Conservation (phyloP, 2,329 filamentous ascomycete genomes). For the Hortaea sp. region DNA sequence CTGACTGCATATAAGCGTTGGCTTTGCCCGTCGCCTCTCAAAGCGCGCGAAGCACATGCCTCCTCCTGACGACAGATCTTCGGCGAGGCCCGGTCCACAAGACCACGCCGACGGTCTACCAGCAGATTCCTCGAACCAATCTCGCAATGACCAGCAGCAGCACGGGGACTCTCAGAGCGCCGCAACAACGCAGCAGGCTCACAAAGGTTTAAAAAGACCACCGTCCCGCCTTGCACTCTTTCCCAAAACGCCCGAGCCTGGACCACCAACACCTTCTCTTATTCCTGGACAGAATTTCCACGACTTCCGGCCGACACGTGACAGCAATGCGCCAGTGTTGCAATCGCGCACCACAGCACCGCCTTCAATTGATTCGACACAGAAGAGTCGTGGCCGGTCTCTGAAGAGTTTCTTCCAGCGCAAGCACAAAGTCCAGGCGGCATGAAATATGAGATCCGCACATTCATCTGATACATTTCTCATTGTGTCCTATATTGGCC, state of each 20-base stretch:
- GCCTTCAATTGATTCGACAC: background rate
- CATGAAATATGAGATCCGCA: background rate
- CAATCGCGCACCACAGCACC: background rate
- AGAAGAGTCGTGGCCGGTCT: conserved; percentile 1
- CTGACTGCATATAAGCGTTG: conserved; percentile 6
- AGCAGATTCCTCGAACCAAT: conserved; percentile 1
- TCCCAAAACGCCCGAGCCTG: background rate
- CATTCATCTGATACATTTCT: background rate
- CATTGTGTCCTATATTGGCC: background rate
- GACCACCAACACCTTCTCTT: background rate
- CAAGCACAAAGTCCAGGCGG: background rate
- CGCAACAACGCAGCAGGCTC: background rate
- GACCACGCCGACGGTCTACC: background rate
- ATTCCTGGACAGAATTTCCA: background rate
- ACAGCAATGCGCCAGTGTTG: background rate
- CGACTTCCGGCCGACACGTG: background rate
- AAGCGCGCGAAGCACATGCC: conserved; percentile 16
- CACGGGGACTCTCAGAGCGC: background rate
- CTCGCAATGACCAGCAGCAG: background rate
- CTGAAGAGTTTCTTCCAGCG: conserved; percentile 2
- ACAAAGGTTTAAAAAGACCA: background rate
- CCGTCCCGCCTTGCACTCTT: background rate
- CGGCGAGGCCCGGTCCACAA: background rate
- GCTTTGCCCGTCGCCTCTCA: conserved; percentile 20
- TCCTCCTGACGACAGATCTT: background rate